Evolutionary conservation across 148 eudicot species (phyloP).

Genomic region (Cornus kousa): DNA sequence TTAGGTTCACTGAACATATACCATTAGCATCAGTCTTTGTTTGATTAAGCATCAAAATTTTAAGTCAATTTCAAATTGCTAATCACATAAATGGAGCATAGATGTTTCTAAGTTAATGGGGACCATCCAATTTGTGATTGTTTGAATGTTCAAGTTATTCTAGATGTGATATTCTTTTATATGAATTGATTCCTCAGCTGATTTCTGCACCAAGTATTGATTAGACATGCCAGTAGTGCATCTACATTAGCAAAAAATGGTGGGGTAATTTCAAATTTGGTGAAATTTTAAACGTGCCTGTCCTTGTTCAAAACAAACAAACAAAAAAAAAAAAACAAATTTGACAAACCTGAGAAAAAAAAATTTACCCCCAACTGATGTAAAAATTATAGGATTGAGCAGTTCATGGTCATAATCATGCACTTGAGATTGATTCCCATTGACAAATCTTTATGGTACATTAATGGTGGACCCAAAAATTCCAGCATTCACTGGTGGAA

Average conservation of each 20-base stretch:
- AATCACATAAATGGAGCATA: not conserved
- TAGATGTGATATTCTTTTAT: not conserved
- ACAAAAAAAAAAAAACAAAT: too few species aligned
- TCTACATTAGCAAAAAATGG: slow-evolving; percentile 11
- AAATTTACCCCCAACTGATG: not conserved
- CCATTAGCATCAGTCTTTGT: not conserved
- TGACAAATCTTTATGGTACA: slow-evolving; percentile 22
- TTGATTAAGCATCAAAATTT: not conserved
- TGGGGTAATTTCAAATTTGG: not conserved
- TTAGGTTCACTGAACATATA: too few species aligned
- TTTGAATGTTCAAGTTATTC: slow-evolving; percentile 6
- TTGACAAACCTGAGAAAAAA: not conserved
- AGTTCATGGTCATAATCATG: slow-evolving; percentile 20
- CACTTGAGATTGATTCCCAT: slow-evolving; percentile 13
- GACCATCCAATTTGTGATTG: slow-evolving; percentile 10
- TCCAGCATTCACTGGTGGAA: slow-evolving; percentile 11
- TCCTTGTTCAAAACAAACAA: not conserved
- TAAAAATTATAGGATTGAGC: slow-evolving; percentile 18
- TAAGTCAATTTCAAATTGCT: too few species aligned
- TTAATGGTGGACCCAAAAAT: slow-evolving; percentile 23
- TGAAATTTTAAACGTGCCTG: too few species aligned
- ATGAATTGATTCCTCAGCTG: slow-evolving; percentile 5
- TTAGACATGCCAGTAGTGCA: slow-evolving; percentile 2
- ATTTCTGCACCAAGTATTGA: slow-evolving; percentile 1
- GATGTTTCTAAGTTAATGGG: not conserved